Conservation (phyloP, 2,329 filamentous ascomycete genomes). For the Monosporascus sp. region DNA sequence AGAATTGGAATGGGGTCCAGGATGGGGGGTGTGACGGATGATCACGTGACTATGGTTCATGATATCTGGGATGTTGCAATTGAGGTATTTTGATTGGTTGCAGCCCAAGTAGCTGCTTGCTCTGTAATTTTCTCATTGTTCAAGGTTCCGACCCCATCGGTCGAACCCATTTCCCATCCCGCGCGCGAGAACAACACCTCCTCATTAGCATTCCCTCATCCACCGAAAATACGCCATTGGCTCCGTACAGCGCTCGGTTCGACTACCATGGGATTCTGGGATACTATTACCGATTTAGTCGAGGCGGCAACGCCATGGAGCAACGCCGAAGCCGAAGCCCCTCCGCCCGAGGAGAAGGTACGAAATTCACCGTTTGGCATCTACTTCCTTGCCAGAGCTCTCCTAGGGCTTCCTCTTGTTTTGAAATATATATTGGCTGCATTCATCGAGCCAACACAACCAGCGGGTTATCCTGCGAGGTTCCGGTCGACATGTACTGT, state of each 20-base stretch:
- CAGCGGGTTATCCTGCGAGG: too few relatives aligned
- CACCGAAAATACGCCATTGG: slow-evolving; percentile 36
- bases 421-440: too few relatives aligned
- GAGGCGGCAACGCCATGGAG: slow-evolving; percentile 62
- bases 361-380: slow-evolving; percentile 12
- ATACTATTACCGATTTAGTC: slow-evolving; percentile 57
- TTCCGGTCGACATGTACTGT: too few relatives aligned
- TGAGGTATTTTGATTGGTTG: not conserved
- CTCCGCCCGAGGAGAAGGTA: slow-evolving; percentile 61
- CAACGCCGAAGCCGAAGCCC: slow-evolving; percentile 60
- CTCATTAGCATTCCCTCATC: slow-evolving; percentile 21
- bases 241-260: slow-evolving; percentile 27
- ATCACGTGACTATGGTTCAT: slow-evolving; percentile 24
- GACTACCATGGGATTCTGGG: slow-evolving; percentile 61
- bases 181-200: slow-evolving; percentile 20
- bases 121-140: slow-evolving; percentile 15
- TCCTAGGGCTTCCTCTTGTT: too few relatives aligned
- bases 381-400: slow-evolving; percentile 10
- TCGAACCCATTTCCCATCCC: slow-evolving; percentile 22
- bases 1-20: too few relatives aligned
- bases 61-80: not conserved
- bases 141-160: slow-evolving; percentile 19
- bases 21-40: too few relatives aligned
- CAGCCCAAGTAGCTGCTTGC: slow-evolving; percentile 28
- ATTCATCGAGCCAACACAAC: too few relatives aligned